Evolutionary conservation across 805 yeast species (phyloP).

Genomic region (Blastobotrys terrestris): DNA sequence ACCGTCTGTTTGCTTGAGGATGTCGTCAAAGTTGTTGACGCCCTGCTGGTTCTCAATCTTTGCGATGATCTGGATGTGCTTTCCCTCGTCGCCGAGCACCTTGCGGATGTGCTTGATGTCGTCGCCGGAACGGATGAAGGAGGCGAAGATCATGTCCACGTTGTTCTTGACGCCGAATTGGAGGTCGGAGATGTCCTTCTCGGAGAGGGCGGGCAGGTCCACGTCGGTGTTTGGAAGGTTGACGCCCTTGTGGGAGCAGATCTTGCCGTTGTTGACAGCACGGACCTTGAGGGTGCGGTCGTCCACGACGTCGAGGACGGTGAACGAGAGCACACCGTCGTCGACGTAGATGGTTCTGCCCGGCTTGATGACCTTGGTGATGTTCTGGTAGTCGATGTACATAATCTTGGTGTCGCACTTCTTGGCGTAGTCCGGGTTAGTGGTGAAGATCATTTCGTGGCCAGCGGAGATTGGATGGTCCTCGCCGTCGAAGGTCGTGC

Average conservation of each 20-base stretch:
- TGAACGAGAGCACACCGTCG: conserved; percentile 96
- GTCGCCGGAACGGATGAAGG: conserved; percentile 91
- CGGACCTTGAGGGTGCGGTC: conserved; percentile 75
- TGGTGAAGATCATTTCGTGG: conserved; percentile 90
- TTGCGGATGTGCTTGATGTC: conserved; percentile 87
- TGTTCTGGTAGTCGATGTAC: conserved; percentile 93
- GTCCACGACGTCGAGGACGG: conserved; percentile 79
- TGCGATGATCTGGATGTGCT: conserved; percentile 90
- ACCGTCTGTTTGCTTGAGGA: conserved; percentile 92
- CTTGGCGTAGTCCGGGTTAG: conserved; percentile 73
- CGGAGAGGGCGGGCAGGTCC: conserved; percentile 95
- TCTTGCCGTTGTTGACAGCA: conserved; percentile 91
- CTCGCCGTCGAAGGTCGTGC: conserved; percentile 72
- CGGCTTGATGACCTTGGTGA: conserved; percentile 81
- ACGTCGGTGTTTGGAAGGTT: conserved; percentile 98
- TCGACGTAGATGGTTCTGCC: conserved; percentile 94
- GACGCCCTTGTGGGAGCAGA: conserved; percentile 97
- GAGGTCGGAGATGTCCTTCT: conserved; percentile 91
- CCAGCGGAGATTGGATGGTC: conserved; percentile 80
- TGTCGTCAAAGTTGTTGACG: conserved; percentile 98
- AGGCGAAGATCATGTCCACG: conserved; percentile 98
- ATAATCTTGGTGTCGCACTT: conserved; percentile 71
- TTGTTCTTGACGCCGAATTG: conserved; percentile 94
- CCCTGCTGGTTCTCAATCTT: conserved; percentile 99
- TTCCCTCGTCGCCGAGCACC: conserved; percentile 95